A percentile compares a stretch with the other conserved stretches of the same genome.
phyloP scores from a whole-genome alignment of 2,329 filamentous ascomycete genomes.

The Diaporthe amygdali region DNA sequence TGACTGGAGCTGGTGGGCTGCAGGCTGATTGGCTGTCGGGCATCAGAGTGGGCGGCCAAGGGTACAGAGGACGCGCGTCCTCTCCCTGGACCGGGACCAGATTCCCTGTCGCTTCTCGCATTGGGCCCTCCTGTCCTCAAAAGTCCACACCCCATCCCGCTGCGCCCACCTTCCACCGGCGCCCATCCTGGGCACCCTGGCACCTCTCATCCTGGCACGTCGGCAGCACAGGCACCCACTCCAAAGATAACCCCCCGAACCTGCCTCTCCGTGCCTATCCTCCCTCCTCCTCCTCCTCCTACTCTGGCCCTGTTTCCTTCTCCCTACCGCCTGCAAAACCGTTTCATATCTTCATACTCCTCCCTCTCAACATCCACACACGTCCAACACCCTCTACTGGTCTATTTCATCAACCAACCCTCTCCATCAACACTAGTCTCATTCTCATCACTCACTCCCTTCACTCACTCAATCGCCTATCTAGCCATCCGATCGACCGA shows the following conservation, averaged over 20 bases:
- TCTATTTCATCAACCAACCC: neutral
- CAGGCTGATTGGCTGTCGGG: constrained; percentile 9
- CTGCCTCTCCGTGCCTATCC: neutral
- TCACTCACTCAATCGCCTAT: neutral
- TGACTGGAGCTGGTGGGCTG: neutral
- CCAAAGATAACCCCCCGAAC: constrained; percentile 10
- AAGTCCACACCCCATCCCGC: neutral
- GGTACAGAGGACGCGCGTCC: constrained; percentile 5
- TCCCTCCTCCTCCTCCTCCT: neutral
- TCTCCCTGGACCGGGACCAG: constrained; percentile 1
- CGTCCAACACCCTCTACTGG: neutral
- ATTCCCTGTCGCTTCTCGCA: constrained; percentile 2
- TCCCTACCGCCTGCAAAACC: neutral
- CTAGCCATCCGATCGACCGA: neutral
- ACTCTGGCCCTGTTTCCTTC: neutral
- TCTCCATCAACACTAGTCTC: too few species aligned
- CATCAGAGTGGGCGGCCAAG: constrained; percentile 13
- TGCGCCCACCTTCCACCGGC: neutral
- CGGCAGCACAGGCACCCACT: constrained; percentile 15
- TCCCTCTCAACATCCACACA: neutral
- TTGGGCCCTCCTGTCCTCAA: neutral
- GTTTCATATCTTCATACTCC: neutral
- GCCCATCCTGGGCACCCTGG: neutral
- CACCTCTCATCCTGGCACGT: neutral
- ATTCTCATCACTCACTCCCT: neutral